Evolutionary conservation across 1,139 yeast genomes (phyloP), one percentile per base, ranked within the genome.

Genomic region (Suhomyces chickasaworum): DNA sequence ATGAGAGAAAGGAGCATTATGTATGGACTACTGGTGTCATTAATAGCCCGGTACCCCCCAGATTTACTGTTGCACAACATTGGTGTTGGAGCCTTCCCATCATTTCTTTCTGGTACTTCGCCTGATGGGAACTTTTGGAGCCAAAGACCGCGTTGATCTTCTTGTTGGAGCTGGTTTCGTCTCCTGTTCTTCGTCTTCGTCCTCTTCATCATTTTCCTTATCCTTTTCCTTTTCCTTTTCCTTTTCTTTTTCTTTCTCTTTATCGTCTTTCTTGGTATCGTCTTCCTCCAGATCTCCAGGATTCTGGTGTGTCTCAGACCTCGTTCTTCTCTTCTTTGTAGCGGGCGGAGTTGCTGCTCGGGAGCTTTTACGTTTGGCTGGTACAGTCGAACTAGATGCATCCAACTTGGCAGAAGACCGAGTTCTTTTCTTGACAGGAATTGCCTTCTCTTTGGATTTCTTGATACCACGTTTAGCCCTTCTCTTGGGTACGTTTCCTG

Each of bases 101-200:
- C 50, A 64, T 53, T 56, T 64, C 49, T 56, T 63, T 40, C 70
- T 49, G 18, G 64, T 51, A 39, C 69, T 63, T 49, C 70, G 56
- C 49, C 70, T 56, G 3, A 60, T 45, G 4, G 66, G 65, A 8
- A 53, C 55, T 18, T 44, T 45, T 1, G 55, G 50, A 16, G 52
- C 54, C 9, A 58, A 51, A 12, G 65, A 59, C 27, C 70, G 53
- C 16, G 64, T 58, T 3, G 32, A 29, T 2, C 32, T 7, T 29
- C 32, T 29, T 13, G 32, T 29, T 6, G 32, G 32, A 29, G 32
- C 18, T 4, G 32, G 32, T 8, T 29, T 29, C 13, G 32, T n/a
- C 15, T 29, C 32, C 17, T 13, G 66, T 51, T 39, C 70, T 51
- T 44, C 71, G 53, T 8, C 66, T 57, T 18, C 29, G 27, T 15